Evolutionary conservation across 768 basidiomycete genomes (phyloP).

Genomic region (Gloeophyllum trabeum): DNA sequence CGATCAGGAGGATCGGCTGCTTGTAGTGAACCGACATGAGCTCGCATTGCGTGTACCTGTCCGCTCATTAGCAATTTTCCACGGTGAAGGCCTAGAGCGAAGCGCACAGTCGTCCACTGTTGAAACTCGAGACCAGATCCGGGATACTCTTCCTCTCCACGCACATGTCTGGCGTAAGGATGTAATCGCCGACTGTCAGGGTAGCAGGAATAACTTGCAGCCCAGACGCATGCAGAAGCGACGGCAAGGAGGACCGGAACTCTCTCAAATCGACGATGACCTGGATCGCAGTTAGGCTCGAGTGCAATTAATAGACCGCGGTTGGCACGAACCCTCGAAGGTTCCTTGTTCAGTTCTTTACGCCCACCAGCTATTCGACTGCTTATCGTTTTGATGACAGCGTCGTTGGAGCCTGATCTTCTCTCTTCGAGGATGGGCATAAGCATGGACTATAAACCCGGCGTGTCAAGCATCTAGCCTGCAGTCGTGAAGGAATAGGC

Average conservation of each 20-base stretch:
- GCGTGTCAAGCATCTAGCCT: not conserved
- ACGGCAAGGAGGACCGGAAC: constrained; percentile 87
- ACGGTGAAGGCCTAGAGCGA: not conserved
- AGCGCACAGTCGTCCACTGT: constrained; percentile 76
- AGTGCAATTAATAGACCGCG: not conserved
- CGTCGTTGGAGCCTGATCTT: constrained; percentile 29
- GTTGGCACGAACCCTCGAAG: constrained; percentile 38
- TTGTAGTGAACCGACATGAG: constrained; percentile 96
- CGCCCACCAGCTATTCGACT: constrained; percentile 81
- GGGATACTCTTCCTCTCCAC: constrained; percentile 93
- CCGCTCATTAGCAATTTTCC: not conserved
- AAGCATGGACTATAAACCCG: constrained; percentile 63
- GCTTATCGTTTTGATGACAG: constrained; percentile 71
- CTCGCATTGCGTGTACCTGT: constrained; percentile 94
- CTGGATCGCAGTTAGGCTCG: constrained; percentile 23
- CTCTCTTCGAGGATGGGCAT: constrained; percentile 68
- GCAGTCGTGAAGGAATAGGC: constrained; percentile 17
- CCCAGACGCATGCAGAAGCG: constrained; percentile 73
- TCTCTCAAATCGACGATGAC: constrained; percentile 96
- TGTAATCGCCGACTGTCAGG: constrained; percentile 91
- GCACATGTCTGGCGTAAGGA: constrained; percentile 89
- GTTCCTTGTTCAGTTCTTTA: constrained; percentile 50
- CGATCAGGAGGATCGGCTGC: constrained; percentile 84
- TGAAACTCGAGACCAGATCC: constrained; percentile 89
- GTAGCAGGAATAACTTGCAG: constrained; percentile 84